Conservation (phyloP, 2,329 filamentous ascomycete species). For the Claviceps purpurea region DNA sequence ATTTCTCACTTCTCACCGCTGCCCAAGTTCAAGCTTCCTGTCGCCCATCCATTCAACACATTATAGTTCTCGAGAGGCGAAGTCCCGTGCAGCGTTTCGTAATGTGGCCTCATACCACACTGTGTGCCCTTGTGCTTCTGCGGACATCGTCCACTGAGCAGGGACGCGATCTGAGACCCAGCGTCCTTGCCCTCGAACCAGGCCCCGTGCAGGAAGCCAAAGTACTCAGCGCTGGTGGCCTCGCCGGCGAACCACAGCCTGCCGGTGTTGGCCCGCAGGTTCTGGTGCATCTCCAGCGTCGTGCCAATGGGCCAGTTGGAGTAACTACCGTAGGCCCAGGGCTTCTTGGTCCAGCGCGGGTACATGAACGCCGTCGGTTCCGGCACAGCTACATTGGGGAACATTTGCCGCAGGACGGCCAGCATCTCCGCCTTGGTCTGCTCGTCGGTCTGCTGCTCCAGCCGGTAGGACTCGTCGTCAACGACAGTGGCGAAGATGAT, state of each 20-base stretch:
- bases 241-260: constrained; percentile 54
- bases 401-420: constrained; percentile 46
- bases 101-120: constrained; percentile 11
- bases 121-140: constrained; percentile 4
- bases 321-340: constrained; percentile 45
- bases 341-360: constrained; percentile 24
- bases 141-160: constrained; percentile 10
- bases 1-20: background rate
- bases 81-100: constrained; percentile 17
- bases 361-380: constrained; percentile 49
- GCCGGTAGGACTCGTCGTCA: constrained; percentile 38
- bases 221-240: constrained; percentile 48
- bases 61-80: constrained; percentile 20
- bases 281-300: constrained; percentile 52
- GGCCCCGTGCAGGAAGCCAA: constrained; percentile 51
- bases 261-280: constrained; percentile 50
- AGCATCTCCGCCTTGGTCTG: constrained; percentile 44
- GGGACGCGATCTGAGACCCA: constrained; percentile 28
- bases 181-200: constrained; percentile 42
- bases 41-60: constrained; percentile 23
- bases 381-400: constrained; percentile 39
- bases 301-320: constrained; percentile 54
- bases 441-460: constrained; percentile 46
- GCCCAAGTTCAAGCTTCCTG: constrained; percentile 17
- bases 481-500: constrained; percentile 55